Percentiles rank a stretch among this genome's conserved stretches.
Evolutionary conservation across 2,329 filamentous ascomycete species (phyloP).

Genomic region (Hortaea werneckii): DNA sequence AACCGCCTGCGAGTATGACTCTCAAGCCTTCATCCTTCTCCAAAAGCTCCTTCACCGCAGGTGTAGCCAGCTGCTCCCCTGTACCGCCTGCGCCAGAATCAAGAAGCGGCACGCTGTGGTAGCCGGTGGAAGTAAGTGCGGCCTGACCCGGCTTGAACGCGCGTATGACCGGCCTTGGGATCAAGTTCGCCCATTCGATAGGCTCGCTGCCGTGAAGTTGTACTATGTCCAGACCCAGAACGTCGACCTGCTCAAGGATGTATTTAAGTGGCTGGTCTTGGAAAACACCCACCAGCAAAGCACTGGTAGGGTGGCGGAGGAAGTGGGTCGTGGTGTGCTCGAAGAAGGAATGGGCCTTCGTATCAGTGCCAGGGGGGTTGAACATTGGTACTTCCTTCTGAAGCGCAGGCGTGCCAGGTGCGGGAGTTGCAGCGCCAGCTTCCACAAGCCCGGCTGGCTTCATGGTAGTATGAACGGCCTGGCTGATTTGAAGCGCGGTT

Average conservation of each 20-base stretch:
- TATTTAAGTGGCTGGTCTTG: slow-evolving; percentile 79
- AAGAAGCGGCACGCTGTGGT: slow-evolving; percentile 72
- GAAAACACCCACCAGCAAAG: slow-evolving; percentile 87
- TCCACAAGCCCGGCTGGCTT: slow-evolving; percentile 16
- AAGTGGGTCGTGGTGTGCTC: slow-evolving; percentile 40
- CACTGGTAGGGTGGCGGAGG: slow-evolving; percentile 46
- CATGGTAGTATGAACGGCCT: slow-evolving; percentile 54
- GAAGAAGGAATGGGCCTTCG: slow-evolving; percentile 60
- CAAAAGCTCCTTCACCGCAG: slow-evolving; percentile 57
- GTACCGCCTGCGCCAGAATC: slow-evolving; percentile 79
- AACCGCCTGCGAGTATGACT: slow-evolving; percentile 74
- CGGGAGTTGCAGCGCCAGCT: slow-evolving; percentile 8
- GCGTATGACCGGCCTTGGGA: slow-evolving; percentile 84
- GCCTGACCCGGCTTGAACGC: slow-evolving; percentile 69
- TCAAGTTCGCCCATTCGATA: slow-evolving; percentile 77
- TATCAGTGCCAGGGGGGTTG: background rate
- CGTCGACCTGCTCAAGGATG: slow-evolving; percentile 65
- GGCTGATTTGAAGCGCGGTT: slow-evolving; percentile 69
- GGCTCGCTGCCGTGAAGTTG: slow-evolving; percentile 91
- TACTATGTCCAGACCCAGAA: slow-evolving; percentile 73
- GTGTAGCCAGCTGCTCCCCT: slow-evolving; percentile 65
- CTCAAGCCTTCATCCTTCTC: slow-evolving; percentile 58
- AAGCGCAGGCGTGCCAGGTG: background rate
- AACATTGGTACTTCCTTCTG: slow-evolving; percentile 3
- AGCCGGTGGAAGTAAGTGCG: slow-evolving; percentile 65